Evolutionary conservation across 306 rosid genomes (phyloP), one percentile per base, ranked within the genome.

Genomic region (Acacia crassicarpa): DNA sequence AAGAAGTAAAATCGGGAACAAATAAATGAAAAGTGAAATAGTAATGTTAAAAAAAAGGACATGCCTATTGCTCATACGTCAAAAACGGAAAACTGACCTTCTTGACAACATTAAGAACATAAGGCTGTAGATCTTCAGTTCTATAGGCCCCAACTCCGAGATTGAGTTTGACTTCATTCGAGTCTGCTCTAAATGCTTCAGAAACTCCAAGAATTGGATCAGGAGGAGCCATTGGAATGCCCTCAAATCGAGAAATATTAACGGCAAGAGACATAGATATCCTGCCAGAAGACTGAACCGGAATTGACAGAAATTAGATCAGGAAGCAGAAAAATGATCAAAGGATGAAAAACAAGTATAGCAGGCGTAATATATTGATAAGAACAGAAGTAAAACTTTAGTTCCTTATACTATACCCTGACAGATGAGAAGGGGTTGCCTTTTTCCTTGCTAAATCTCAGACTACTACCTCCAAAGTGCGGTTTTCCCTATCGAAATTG

Each of bases 181-280:
- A 86, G 83, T 91, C 93, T 2, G 99, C 98, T 83, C 62, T 92
- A 75, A 92, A 95, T 27, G 99, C 99, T 86, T 95, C 99, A n/a
- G 99, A 95, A 76, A 95, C 99, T 80, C 98, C 99, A 49, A 95
- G 98, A 91, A 95, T 95, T 56, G 99, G 99, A 89, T 95, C 98
- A 9, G 99, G 97, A 63, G 97, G 97, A 73, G 99, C 99, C 99
- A 95, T 90, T 1, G 94, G 87, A 16, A 95, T 91, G 25, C 92
- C 94, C 83, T 95, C 99, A 75, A 95, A 95, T 79, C 90, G 91
- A 89, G 99, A 95, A 41, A 84, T 89, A 74, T 93, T 91, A 56
- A 90, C 92, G 0, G 94, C 87, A 59, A 87, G 94, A 74, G 86
- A 82, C 99, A 93, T 92, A 30, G 91, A 88, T 78, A 92, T 67